Evolutionary conservation across 176 grass and related monocot genomes (phyloP), one percentile per base, ranked within the genome.

Genomic region (Hordeum marinum): DNA sequence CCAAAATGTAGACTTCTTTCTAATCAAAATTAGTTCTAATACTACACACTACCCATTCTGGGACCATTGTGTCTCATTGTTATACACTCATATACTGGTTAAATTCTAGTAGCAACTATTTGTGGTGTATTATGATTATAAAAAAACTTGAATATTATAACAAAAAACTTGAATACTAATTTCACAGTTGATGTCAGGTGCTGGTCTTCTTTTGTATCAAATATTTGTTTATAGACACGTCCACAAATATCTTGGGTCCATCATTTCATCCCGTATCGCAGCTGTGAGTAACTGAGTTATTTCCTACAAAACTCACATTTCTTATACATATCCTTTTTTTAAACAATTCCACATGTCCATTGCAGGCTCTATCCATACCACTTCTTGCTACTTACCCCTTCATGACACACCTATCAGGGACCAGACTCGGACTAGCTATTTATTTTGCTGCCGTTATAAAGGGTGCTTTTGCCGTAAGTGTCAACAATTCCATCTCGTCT

Each of bases 121-220:
- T 50, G 14, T 17, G 46, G 5, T 50, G 46, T 18, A 50, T 50
- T 50, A 50, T 18, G 15, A 18, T 50, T 5, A 50, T 50, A 50
- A 50, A 50, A 7, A 18, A 50, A 5, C 15, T 50, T 50, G 14
- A 50, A 6, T 50, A 7, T 18, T 50, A 29, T 29, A 29, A 29
- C 29, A 50, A 50, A 17, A 17, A 50, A 5, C 15, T 50, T 50
- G 14, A 50, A 6, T 50, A 7, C 6, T 50, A 50, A 50, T 50
- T 50, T 50, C 46, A 50, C 46, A 50, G 17, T 18, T 25, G 9
- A 48, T 74, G 17, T 74, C 24, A 97, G 95, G 92, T 89, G 88
- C 71, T 41, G 73, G 84, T 54, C 92, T 97, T 45, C 87, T 97
- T 61, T 73, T 91, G 23, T 94, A 89, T 90, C 95, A 97, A 77